Base-by-base conservation (phyloP, 2,329 filamentous ascomycete species). In the Nigrospora oryzae region DNA sequence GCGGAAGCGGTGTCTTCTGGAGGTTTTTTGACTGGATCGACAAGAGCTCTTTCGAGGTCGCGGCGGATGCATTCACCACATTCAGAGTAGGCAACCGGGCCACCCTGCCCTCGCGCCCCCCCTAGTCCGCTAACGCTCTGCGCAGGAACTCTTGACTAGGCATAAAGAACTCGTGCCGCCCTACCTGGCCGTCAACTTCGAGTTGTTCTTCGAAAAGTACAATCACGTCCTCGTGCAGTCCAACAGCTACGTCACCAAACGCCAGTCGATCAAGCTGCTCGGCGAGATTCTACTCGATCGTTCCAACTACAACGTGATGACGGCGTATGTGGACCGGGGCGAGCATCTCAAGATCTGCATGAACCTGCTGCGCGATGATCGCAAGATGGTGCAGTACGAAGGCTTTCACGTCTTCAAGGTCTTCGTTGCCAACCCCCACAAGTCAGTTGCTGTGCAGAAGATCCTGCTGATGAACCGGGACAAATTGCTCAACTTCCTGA, bases 351-450 rank as follows among this genome's bases (percentile, higher is more conserved):
- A 98, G 70, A 86, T 97, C 52, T 93, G 90, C 70, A 98, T 98
- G 93, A 97, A 95, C 64, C 74, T 98, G 48, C 72, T 98, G 49
- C 84, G 89, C 54, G 93, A 97, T 63, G 91, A 97, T 64, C 81
- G 91, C 55, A 93, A 95, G 66, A 98, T 98, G 90, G 93, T 98
- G 50, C 93, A 97, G 66, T 98, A 98, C 63, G 93, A 98, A 64
- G 93, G 90, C 8, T 98, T 98, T 64, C 93, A 98, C 63, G 91
- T 98, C 36, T 98, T 98, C 77, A 98, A 98, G 73, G 91, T 98
- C 50, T 98, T 98, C 66, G 93, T 97, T 44, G 93, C 93, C 48
- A 98, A 98, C 63, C 93, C 93, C 8, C 90, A 97, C 71, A 98
- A 98, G 69, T 95, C 89, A n/a, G 75, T 91, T 49, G 88, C 90